Conservation (phyloP, 495 filamentous ascomycete genomes). For the Stereocaulon alpinum region DNA sequence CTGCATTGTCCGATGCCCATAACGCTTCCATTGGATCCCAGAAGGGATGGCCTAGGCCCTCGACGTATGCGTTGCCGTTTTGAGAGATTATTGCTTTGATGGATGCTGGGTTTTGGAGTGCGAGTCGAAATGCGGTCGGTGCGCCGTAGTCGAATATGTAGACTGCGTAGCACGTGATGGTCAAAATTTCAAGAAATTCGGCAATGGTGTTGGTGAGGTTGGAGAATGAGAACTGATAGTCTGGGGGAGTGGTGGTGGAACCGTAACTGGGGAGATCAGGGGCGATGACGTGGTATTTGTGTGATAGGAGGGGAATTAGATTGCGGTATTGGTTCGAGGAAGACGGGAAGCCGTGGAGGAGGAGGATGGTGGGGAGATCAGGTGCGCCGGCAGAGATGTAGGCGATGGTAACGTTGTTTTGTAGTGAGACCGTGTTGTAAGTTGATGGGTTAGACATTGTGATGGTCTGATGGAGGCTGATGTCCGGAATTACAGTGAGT, state of each 20-base stretch:
- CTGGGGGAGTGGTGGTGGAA: constrained; percentile 39
- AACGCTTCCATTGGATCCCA: constrained; percentile 41
- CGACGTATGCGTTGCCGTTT: constrained; percentile 54
- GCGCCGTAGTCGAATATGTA: constrained; percentile 64
- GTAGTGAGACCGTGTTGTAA: not conserved
- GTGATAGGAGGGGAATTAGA: constrained; percentile 48
- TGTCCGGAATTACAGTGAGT: not conserved
- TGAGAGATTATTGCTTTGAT: constrained; percentile 48
- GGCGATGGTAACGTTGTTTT: not conserved
- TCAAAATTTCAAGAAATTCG: constrained; percentile 37
- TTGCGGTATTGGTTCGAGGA: constrained; percentile 54
- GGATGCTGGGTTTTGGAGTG: constrained; percentile 28
- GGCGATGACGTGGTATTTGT: constrained; percentile 43
- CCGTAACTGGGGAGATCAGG: constrained; percentile 56
- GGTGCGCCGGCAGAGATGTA: constrained; percentile 10
- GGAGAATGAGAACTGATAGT: constrained; percentile 44
- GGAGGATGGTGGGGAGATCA: constrained; percentile 39
- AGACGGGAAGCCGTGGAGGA: constrained; percentile 54
- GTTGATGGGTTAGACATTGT: not conserved
- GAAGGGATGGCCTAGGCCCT: constrained; percentile 44
- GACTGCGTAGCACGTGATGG: constrained; percentile 39
- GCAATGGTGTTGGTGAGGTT: constrained; percentile 37
- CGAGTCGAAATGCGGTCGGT: constrained; percentile 44
- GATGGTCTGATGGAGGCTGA: not conserved
- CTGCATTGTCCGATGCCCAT: constrained; percentile 33